Evolutionary conservation across 2,329 filamentous ascomycete genomes (phyloP), one percentile per base, ranked within the genome.

Genomic region (Neurospora sp.): DNA sequence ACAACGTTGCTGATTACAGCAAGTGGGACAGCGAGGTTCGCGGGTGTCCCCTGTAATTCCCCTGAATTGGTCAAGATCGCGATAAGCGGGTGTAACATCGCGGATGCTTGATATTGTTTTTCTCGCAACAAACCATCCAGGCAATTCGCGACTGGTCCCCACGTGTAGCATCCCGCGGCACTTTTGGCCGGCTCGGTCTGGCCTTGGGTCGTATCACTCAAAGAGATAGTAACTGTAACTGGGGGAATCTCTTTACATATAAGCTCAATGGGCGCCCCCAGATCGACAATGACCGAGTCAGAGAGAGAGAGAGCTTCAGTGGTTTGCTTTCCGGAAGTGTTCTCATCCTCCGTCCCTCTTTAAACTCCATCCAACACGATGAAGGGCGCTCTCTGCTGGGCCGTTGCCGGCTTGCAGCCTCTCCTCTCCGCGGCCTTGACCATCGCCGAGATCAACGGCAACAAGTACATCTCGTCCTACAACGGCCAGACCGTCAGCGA

Each of bases 401-500:
- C 66, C n/a, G 62, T 73, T 37, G 72, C 72, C 67, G 70, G 72
- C 69, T 68, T 75, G 68, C 72, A 73, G 70, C 72, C 74, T 66
- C 40, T 75, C 12, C 72, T 76, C 57, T 72, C 70, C 43, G 70
- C 79, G 46, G 82, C 83, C 65, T 73, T 84, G 69, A 84, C 84
- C 70, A 88, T 89, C 74, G 81, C 83, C 70, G 81, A 89, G 75
- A 91, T 92, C 83, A 92, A 91, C 74, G 89, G 89, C 73, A 83
- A 87, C 75, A 83, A 79, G 28, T 92, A 86, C 78, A 77, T 91
- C 66, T 92, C 90, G 17, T 84, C 88, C 0, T 86, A 86, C 77
- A 81, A 81, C 8, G 85, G 85, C 67, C 79, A 88, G 76, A 80
- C 79, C 6, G 86, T 91, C 67, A 84, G 83, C 28, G 85, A 85